A percentile compares a stretch with the other conserved stretches of the same genome.
These are phyloP conservation scores for Fragaria iinumae DNA, from an alignment of 306 rosid genomes.

Conservation along the genomic window DNA sequence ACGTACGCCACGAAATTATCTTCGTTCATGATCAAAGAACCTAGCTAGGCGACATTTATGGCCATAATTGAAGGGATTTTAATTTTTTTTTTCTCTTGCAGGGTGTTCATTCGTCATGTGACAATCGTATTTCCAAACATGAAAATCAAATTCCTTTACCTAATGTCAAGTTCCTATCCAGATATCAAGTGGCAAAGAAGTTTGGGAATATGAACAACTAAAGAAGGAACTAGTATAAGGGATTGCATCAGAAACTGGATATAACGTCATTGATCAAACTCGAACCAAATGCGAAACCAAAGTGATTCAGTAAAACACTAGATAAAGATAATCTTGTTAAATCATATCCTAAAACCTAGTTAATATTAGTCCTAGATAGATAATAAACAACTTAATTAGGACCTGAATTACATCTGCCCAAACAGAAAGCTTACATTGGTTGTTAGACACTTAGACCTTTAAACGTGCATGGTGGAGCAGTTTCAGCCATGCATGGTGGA, in stretches of 20 bases:
- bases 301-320: not conserved
- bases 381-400: not conserved
- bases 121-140: not conserved
- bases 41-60: too few relatives aligned
- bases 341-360: not conserved
- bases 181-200: not conserved
- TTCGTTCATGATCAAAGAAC: too few relatives aligned
- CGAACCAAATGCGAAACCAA: not conserved
- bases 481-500: constrained; percentile 29
- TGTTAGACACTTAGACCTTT: not conserved
- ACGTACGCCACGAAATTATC: too few relatives aligned
- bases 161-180: not conserved
- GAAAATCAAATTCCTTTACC: not conserved
- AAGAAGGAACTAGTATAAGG: not conserved
- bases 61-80: not conserved
- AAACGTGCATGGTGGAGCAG: constrained; percentile 9
- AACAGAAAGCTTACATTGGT: not conserved
- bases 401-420: not conserved
- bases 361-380: not conserved
- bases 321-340: not conserved
- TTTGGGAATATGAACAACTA: not conserved
- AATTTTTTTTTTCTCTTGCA: not conserved
- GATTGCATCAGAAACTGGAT: not conserved
- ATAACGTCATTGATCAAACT: not conserved
- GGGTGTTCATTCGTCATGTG: not conserved